phyloP scores from a whole-genome alignment of 140 eudicot species.

The Anethum foeniculum region DNA sequence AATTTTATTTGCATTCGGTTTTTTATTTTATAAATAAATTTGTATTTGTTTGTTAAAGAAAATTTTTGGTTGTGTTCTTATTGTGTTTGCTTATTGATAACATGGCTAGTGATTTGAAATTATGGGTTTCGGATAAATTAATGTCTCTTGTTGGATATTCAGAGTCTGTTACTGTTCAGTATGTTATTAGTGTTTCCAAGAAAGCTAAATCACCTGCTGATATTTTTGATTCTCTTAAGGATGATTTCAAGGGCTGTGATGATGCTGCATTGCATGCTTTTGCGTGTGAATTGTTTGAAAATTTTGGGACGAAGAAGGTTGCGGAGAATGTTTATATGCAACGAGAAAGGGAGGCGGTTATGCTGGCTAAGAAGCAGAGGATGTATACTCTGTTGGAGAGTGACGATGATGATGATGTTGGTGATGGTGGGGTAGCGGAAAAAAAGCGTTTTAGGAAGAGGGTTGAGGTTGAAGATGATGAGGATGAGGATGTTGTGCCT shows the following conservation, averaged over 20 bases:
- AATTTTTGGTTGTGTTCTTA: not conserved
- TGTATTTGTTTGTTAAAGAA: not conserved
- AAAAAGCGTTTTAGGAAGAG: constrained; percentile 41
- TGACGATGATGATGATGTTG: constrained; percentile 41
- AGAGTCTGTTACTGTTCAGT: constrained; percentile 66
- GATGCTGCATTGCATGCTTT: constrained; percentile 46
- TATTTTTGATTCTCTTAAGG: constrained; percentile 37
- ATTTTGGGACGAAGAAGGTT: constrained; percentile 46
- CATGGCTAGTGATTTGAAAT: constrained; percentile 70
- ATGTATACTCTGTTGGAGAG: constrained; percentile 74
- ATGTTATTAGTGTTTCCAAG: constrained; percentile 62
- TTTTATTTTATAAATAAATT: not conserved
- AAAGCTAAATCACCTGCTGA: constrained; percentile 71
- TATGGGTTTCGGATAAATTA: constrained; percentile 80
- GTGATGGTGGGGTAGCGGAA: constrained; percentile 19
- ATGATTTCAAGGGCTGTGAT: constrained; percentile 53
- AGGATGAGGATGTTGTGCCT: constrained; percentile 45
- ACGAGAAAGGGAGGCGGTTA: constrained; percentile 78
- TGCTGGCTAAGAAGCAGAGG: constrained; percentile 64
- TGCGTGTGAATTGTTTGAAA: constrained; percentile 59
- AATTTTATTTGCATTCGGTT: not conserved
- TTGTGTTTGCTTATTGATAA: not conserved
- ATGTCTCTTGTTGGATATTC: constrained; percentile 85
- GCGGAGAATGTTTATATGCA: constrained; percentile 67
- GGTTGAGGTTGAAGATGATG: constrained; percentile 48